Evolutionary conservation across 495 filamentous ascomycete species (phyloP).

Genomic region (Penicillium samsonianum): DNA sequence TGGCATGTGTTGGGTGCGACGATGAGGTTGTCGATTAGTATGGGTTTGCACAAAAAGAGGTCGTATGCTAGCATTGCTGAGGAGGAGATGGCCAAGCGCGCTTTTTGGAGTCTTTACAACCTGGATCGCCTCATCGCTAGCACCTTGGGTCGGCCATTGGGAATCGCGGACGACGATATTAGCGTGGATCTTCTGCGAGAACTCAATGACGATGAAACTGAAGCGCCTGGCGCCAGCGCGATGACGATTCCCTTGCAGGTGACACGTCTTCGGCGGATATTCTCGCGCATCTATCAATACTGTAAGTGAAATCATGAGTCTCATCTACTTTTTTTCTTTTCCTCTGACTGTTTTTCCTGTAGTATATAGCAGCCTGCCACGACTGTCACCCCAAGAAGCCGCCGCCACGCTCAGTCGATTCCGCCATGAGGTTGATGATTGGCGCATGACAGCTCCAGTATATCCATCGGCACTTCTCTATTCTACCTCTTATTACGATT

Average conservation of each 20-base stretch:
- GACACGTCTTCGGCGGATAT: conserved; percentile 50
- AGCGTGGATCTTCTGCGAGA: conserved; percentile 46
- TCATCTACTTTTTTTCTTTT: background rate
- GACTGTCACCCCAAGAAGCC: conserved; percentile 39
- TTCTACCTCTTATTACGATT: conserved; percentile 52
- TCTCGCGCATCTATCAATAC: conserved; percentile 49
- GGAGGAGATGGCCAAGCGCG: conserved; percentile 52
- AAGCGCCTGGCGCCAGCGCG: conserved; percentile 40
- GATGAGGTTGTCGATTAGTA: conserved; percentile 49
- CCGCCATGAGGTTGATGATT: conserved; percentile 52
- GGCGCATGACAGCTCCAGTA: conserved; percentile 42
- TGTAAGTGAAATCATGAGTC: conserved; percentile 29
- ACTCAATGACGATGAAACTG: conserved; percentile 46
- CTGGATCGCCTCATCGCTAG: conserved; percentile 53
- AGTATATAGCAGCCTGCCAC: conserved; percentile 49
- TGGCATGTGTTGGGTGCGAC: conserved; percentile 55
- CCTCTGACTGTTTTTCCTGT: background rate
- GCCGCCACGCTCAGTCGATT: conserved; percentile 41
- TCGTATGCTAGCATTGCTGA: conserved; percentile 36
- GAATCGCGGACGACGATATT: conserved; percentile 54
- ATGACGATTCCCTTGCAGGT: conserved; percentile 55
- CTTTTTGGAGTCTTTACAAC: conserved; percentile 56
- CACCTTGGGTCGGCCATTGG: conserved; percentile 51
- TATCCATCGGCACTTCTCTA: conserved; percentile 48
- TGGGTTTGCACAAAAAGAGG: conserved; percentile 51